phyloP scores from a whole-genome alignment of 108 stramenopile genomes.

The Cylindrotheca closterium region DNA sequence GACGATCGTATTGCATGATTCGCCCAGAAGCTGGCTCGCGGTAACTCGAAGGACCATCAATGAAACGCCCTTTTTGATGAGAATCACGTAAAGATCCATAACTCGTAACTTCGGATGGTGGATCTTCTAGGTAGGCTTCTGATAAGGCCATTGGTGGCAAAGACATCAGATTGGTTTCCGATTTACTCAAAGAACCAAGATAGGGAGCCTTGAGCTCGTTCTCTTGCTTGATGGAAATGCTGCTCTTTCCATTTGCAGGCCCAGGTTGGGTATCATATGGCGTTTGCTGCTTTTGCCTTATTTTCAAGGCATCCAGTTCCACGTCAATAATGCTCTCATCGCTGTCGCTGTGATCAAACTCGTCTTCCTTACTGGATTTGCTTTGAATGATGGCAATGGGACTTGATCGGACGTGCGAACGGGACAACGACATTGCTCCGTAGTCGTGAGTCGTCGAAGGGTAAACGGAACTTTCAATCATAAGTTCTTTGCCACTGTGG shows the following conservation, averaged over 20 bases:
- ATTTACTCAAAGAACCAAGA: slow-evolving; percentile 26
- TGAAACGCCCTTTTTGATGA: slow-evolving; percentile 27
- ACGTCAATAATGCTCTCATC: slow-evolving; percentile 20
- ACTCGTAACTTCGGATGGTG: slow-evolving; percentile 22
- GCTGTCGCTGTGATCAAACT: slow-evolving; percentile 13
- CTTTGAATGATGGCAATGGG: slow-evolving; percentile 32
- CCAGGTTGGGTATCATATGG: slow-evolving; percentile 13
- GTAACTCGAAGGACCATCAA: slow-evolving; percentile 36
- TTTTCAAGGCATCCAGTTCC: slow-evolving; percentile 28
- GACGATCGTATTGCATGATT: slow-evolving; percentile 23
- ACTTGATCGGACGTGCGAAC: slow-evolving; percentile 18
- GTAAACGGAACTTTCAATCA: background rate
- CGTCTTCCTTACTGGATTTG: background rate
- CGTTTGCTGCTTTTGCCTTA: slow-evolving; percentile 14
- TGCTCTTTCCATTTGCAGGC: slow-evolving; percentile 1
- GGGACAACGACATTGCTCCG: too few species aligned
- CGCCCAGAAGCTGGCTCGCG: slow-evolving; percentile 28
- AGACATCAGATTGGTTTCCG: slow-evolving; percentile 19
- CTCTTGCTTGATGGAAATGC: background rate
- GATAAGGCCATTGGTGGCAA: slow-evolving; percentile 31
- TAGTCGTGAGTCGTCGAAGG: background rate
- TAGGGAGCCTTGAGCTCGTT: slow-evolving; percentile 26
- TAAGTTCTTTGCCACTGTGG: background rate
- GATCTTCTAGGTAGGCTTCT: slow-evolving; percentile 8
- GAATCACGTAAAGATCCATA: slow-evolving; percentile 39